Evolutionary conservation across 2,329 filamentous ascomycete genomes (phyloP).

Genomic region (Aaosphaeria pasadenensis): DNA sequence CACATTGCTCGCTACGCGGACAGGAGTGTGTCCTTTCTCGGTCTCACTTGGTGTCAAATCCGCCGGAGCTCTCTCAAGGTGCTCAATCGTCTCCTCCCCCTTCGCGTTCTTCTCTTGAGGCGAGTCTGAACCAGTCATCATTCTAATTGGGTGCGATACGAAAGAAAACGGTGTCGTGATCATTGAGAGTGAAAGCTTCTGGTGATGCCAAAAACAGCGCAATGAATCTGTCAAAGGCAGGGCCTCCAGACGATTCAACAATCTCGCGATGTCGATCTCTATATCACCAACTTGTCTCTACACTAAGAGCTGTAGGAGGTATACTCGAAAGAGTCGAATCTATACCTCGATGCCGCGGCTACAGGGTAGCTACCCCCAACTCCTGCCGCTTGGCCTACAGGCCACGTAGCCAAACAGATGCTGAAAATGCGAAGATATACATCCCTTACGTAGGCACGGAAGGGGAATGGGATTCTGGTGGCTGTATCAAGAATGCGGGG

Average conservation of each 20-base stretch:
- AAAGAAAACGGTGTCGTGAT: neutral
- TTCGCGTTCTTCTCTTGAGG: neutral
- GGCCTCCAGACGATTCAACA: neutral
- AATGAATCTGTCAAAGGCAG: neutral
- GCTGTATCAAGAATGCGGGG: conserved; percentile 7
- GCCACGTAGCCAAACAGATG: neutral
- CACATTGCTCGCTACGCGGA: conserved; percentile 10
- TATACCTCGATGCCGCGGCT: neutral
- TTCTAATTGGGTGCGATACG: conserved; percentile 1
- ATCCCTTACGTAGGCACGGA: conserved; percentile 3
- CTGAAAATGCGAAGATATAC: neutral
- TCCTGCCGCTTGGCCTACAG: neutral
- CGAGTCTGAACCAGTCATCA: conserved; percentile 1
- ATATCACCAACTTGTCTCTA: neutral
- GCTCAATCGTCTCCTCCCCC: conserved; percentile 7
- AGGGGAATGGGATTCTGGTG: neutral
- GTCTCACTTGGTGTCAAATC: conserved; percentile 15
- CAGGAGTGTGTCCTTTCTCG: conserved; percentile 14
- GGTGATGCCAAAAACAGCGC: neutral
- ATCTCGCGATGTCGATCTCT: neutral
- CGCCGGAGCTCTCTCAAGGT: conserved; percentile 14
- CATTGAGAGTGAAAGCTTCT: neutral
- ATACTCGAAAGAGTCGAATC: neutral
- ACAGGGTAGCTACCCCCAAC: too few relatives aligned
- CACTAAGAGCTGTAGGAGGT: neutral